Evolutionary conservation across 2,329 filamentous ascomycete species (phyloP).

Genomic region (Cyphellophora europaea): DNA sequence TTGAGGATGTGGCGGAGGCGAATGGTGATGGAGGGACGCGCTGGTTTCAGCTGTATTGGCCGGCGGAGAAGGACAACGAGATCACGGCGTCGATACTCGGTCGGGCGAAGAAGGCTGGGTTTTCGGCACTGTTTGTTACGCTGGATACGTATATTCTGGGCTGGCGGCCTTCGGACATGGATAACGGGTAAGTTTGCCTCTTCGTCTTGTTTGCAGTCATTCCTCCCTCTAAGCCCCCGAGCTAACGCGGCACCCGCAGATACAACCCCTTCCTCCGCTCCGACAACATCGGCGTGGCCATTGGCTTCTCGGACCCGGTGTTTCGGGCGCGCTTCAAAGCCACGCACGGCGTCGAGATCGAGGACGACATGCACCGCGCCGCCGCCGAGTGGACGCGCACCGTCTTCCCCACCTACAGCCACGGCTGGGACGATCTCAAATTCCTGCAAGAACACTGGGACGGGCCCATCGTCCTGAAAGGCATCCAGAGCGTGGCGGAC

Average conservation of each 20-base stretch:
- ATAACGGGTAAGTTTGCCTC: no score
- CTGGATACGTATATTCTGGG: slow-evolving; percentile 61
- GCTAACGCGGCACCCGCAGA: slow-evolving; percentile 16
- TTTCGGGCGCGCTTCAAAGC: slow-evolving; percentile 50
- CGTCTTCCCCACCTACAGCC: slow-evolving; percentile 43
- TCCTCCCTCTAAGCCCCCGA: no score
- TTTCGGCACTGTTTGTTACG: slow-evolving; percentile 59
- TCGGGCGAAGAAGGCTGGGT: slow-evolving; percentile 54
- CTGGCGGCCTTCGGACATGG: slow-evolving; percentile 61
- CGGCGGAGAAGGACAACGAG: slow-evolving; percentile 45
- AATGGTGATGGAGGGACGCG: slow-evolving; percentile 42
- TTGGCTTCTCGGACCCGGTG: slow-evolving; percentile 59
- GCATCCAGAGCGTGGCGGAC: slow-evolving; percentile 39
- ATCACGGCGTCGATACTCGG: slow-evolving; percentile 55
- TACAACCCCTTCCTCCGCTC: slow-evolving; percentile 47
- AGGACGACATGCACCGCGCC: slow-evolving; percentile 42
- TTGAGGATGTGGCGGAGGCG: slow-evolving; percentile 57
- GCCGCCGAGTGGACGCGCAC: slow-evolving; percentile 43
- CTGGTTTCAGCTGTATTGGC: slow-evolving; percentile 74
- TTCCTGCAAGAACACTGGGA: slow-evolving; percentile 52
- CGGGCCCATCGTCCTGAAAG: slow-evolving; percentile 54
- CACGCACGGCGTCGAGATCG: slow-evolving; percentile 33
- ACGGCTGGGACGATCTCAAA: slow-evolving; percentile 54
- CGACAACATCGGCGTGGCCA: slow-evolving; percentile 41
- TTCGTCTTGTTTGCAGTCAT: no score